Percentiles rank a stretch among this genome's conserved stretches.
Evolutionary conservation across 2,329 filamentous ascomycete species (phyloP).

Genomic region (Fusarium sp.): DNA sequence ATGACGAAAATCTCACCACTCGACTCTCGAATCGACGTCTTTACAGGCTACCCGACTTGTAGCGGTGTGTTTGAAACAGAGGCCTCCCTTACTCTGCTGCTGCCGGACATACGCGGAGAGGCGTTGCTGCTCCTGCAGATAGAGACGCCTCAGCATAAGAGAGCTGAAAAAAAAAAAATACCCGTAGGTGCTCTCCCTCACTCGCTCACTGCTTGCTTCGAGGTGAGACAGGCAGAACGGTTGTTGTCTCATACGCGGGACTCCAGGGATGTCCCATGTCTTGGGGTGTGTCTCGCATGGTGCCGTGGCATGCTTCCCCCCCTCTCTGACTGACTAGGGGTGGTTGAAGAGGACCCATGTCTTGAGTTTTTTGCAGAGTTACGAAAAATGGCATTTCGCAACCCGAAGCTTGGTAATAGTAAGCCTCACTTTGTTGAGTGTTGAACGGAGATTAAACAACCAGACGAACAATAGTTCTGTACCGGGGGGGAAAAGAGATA

Average conservation of each 20-base stretch:
- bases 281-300: slow-evolving; percentile 32
- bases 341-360: background rate
- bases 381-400: background rate
- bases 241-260: background rate
- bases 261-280: slow-evolving; percentile 22
- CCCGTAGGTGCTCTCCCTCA: background rate
- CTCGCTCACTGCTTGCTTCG: background rate
- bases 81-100: background rate
- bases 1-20: background rate
- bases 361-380: background rate
- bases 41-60: background rate
- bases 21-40: background rate
- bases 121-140: background rate
- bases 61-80: slow-evolving; percentile 5
- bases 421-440: background rate
- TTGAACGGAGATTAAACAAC: background rate
- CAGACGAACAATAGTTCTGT: background rate
- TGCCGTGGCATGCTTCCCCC: slow-evolving; percentile 5
- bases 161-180: background rate
- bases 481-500: background rate
- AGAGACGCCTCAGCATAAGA: background rate
- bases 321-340: background rate
- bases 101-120: background rate
- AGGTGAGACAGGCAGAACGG: background rate
- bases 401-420: background rate